A percentile compares a stretch with the other conserved stretches of the same genome.
Evolutionary conservation across 192 early-diverging fungal species (phyloP).

Genomic region (Coemansia biformis): DNA sequence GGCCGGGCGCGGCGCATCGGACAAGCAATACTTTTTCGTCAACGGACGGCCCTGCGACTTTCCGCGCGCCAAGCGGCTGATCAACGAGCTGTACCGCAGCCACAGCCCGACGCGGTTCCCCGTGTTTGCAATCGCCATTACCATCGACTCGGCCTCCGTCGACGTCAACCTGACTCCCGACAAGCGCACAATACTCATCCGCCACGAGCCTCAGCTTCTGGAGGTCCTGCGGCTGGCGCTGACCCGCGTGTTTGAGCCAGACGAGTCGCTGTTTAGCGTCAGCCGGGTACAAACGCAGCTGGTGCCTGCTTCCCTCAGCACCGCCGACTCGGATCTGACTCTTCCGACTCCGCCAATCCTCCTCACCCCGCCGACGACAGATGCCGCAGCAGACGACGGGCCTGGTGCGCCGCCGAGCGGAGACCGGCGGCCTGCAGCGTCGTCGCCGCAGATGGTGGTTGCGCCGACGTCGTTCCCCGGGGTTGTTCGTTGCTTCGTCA

Average conservation of each 20-base stretch:
- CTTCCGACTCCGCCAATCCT: too few species aligned
- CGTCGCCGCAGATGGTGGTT: too few species aligned
- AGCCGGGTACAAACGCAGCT: slow-evolving; percentile 15
- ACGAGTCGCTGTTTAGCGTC: slow-evolving; percentile 18
- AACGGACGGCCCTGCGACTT: slow-evolving; percentile 86
- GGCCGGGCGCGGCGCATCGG: slow-evolving; percentile 65
- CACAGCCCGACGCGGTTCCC: slow-evolving; percentile 74
- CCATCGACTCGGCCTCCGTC: slow-evolving; percentile 37
- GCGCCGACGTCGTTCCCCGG: slow-evolving; percentile 16
- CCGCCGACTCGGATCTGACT: too few species aligned
- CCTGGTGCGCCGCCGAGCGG: too few species aligned
- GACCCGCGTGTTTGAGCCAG: slow-evolving; percentile 13
- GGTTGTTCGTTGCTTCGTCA: slow-evolving; percentile 16
- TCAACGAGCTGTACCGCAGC: slow-evolving; percentile 78
- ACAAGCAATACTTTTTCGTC: slow-evolving; percentile 84
- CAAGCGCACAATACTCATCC: slow-evolving; percentile 84
- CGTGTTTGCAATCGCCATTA: slow-evolving; percentile 65
- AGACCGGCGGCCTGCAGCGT: too few species aligned
- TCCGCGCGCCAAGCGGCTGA: slow-evolving; percentile 65
- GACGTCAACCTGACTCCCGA: slow-evolving; percentile 96
- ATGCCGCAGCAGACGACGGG: too few species aligned
- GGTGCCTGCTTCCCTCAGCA: too few species aligned
- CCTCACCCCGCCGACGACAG: too few species aligned
- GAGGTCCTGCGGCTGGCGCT: slow-evolving; percentile 11
- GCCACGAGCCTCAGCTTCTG: slow-evolving; percentile 57